phyloP scores from a whole-genome alignment of 805 yeast genomes.

The Myxozyma geophila region DNA sequence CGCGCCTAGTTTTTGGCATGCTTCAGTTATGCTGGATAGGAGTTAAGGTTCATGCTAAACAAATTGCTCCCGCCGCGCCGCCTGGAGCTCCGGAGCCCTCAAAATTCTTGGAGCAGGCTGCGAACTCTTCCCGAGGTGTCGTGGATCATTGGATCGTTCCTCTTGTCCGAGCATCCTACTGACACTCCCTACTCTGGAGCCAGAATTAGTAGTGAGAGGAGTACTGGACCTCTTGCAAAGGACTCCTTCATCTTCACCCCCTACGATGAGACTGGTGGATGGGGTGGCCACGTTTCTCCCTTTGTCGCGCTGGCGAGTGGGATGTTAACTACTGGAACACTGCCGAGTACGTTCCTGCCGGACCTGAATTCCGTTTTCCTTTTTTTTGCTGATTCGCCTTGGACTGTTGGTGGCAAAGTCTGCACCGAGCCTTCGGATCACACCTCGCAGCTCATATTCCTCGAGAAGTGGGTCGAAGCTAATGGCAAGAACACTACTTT shows the following conservation, averaged over 20 bases:
- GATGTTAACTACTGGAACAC: conserved; percentile 32
- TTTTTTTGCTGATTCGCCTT: conserved; percentile 37
- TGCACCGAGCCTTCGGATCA: conserved; percentile 40
- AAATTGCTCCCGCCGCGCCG: conserved; percentile 37
- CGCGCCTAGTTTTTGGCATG: neutral
- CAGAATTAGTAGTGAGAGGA: conserved; percentile 36
- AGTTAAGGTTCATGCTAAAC: neutral
- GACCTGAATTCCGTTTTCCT: conserved; percentile 20
- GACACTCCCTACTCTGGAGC: conserved; percentile 38
- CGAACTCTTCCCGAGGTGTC: conserved; percentile 40
- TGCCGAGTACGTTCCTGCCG: conserved; percentile 14
- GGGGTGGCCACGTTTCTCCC: conserved; percentile 41
- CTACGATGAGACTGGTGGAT: conserved; percentile 42
- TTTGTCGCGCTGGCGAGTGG: conserved; percentile 39
- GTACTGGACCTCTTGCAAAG: conserved; percentile 34
- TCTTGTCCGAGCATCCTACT: conserved; percentile 41
- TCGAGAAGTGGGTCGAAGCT: conserved; percentile 38
- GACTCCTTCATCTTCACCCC: conserved; percentile 39
- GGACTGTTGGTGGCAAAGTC: conserved; percentile 40
- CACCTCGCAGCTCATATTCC: conserved; percentile 39
- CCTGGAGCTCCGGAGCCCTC: conserved; percentile 40
- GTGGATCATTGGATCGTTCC: conserved; percentile 38
- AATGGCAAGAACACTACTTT: conserved; percentile 30
- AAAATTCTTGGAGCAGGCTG: conserved; percentile 37
- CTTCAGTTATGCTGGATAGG: neutral